Conservation (phyloP, 768 basidiomycete species). For the Boletus sp. region DNA sequence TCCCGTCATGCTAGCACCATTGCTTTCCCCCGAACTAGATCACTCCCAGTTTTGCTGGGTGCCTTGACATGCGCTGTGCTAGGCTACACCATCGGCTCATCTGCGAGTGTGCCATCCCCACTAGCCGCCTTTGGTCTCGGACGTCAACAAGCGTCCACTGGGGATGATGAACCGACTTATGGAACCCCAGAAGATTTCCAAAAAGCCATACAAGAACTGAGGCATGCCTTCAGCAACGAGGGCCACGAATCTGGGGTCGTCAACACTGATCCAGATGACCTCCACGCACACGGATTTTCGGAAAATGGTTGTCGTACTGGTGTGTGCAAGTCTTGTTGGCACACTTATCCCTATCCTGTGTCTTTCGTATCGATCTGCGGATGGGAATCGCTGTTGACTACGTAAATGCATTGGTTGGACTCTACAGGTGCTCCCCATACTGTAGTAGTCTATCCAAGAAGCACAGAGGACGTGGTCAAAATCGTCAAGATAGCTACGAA, state of each 20-base stretch:
- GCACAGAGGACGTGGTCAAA: slow-evolving; percentile 79
- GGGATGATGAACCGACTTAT: slow-evolving; percentile 34
- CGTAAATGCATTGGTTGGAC: neutral
- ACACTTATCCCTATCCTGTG: neutral
- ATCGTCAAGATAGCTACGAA: slow-evolving; percentile 74
- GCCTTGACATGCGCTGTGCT: slow-evolving; percentile 18
- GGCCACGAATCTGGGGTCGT: slow-evolving; percentile 25
- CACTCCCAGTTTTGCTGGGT: slow-evolving; percentile 12
- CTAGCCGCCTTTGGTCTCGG: slow-evolving; percentile 3
- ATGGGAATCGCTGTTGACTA: neutral
- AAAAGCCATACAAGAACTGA: slow-evolving; percentile 51
- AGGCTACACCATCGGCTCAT: slow-evolving; percentile 24
- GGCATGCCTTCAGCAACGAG: slow-evolving; percentile 33
- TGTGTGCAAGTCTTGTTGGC: slow-evolving; percentile 21
- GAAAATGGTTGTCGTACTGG: slow-evolving; percentile 50
- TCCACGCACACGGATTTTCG: slow-evolving; percentile 57
- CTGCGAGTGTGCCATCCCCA: neutral
- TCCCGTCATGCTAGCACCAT: slow-evolving; percentile 8
- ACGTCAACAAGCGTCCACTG: neutral
- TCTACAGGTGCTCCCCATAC: slow-evolving; percentile 44
- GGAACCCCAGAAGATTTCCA: slow-evolving; percentile 53
- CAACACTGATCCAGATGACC: slow-evolving; percentile 51
- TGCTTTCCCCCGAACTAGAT: neutral
- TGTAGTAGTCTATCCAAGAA: slow-evolving; percentile 62
- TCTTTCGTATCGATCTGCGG: neutral